These are phyloP conservation scores for Lichtheimia ornata DNA, from an alignment of 371 early-diverging fungal species.

Conservation along the genomic window DNA sequence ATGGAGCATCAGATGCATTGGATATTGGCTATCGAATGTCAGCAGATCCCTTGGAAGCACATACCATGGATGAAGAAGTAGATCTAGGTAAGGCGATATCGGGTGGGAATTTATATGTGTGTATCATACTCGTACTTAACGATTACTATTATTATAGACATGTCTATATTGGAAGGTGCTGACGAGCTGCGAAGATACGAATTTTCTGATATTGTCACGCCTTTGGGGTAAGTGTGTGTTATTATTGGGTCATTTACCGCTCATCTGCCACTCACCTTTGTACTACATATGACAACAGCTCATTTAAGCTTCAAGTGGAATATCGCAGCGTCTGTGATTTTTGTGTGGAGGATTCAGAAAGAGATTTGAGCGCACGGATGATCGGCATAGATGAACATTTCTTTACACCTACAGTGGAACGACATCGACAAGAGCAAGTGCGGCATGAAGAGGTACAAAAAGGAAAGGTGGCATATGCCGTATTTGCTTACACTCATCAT, in stretches of 20 bases:
- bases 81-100: slow-evolving; percentile 63
- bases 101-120: background rate
- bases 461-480: too few relatives aligned
- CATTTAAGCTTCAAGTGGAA: slow-evolving; percentile 68
- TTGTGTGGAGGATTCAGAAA: slow-evolving; percentile 62
- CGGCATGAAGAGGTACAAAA: background rate
- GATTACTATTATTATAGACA: slow-evolving; percentile 13
- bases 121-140: background rate
- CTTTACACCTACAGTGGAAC: slow-evolving; percentile 71
- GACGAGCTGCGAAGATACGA: slow-evolving; percentile 49
- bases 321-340: slow-evolving; percentile 86
- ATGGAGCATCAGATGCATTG: slow-evolving; percentile 28
- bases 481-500: background rate
- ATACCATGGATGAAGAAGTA: slow-evolving; percentile 37
- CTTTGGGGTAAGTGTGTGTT: slow-evolving; percentile 49
- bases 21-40: slow-evolving; percentile 62
- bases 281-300: slow-evolving; percentile 32
- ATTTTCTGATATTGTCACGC: slow-evolving; percentile 73
- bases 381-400: slow-evolving; percentile 74
- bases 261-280: background rate
- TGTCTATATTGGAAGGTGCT: slow-evolving; percentile 41
- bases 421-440: slow-evolving; percentile 45
- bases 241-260: too few relatives aligned
- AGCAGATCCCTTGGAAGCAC: slow-evolving; percentile 11
- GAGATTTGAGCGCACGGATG: slow-evolving; percentile 51